Percentiles rank a stretch among this genome's conserved stretches.
Evolutionary conservation across 768 basidiomycete species (phyloP).

Genomic region (Amanita subjunquillea): DNA sequence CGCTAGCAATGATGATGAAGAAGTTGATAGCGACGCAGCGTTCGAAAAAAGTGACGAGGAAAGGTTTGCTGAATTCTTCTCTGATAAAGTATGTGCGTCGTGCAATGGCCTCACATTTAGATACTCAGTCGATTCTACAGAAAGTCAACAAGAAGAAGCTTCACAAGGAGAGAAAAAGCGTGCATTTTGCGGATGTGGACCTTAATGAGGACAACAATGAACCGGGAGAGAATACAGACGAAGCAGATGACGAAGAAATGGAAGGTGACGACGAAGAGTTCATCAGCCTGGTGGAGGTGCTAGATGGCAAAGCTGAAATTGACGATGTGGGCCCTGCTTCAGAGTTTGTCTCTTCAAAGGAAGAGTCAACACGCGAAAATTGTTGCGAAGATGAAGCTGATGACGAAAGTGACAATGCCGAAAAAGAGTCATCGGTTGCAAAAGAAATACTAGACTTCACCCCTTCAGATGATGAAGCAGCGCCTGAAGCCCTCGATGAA

Average conservation of each 20-base stretch:
- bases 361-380: constrained; percentile 13
- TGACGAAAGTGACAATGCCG: constrained; percentile 25
- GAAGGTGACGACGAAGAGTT: constrained; percentile 44
- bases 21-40: constrained; percentile 76
- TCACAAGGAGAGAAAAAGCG: constrained; percentile 20
- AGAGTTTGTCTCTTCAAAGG: constrained; percentile 7
- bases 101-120: background rate
- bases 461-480: constrained; percentile 40
- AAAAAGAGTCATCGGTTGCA: constrained; percentile 28
- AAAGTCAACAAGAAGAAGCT: constrained; percentile 20
- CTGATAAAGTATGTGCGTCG: constrained; percentile 22
- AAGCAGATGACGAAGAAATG: constrained; percentile 34
- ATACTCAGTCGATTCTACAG: constrained; percentile 10
- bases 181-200: constrained; percentile 48
- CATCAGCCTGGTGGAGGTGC: constrained; percentile 53
- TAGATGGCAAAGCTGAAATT: constrained; percentile 51
- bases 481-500: constrained; percentile 51
- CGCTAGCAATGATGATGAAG: constrained; percentile 70
- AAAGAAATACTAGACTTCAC: constrained; percentile 35
- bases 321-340: constrained; percentile 25
- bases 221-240: constrained; percentile 26
- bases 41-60: constrained; percentile 80
- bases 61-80: constrained; percentile 58
- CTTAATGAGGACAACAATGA: constrained; percentile 47
- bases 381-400: constrained; percentile 23